Percentiles rank a stretch among this genome's conserved stretches.
Conservation (phyloP, 2,329 filamentous ascomycete genomes). For the Bipolaris victoriae region DNA sequence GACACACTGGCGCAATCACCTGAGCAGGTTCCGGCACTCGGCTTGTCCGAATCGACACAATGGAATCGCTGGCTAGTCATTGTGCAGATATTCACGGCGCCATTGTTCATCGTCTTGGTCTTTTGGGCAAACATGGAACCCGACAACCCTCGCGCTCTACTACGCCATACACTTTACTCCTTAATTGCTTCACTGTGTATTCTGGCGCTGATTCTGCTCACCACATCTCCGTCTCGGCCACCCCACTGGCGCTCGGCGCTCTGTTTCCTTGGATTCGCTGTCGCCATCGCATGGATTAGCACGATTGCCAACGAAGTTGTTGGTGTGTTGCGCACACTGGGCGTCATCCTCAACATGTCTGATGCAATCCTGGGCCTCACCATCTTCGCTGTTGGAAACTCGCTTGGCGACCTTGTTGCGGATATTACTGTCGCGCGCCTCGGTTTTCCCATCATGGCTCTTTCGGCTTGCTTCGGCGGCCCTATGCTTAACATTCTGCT, state of each 20-base stretch:
- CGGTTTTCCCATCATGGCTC: constrained; percentile 95
- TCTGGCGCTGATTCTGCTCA: constrained; percentile 69
- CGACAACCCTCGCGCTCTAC: constrained; percentile 65
- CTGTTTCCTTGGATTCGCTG: constrained; percentile 87
- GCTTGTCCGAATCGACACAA: constrained; percentile 53
- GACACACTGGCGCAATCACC: constrained; percentile 44
- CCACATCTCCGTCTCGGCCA: constrained; percentile 70
- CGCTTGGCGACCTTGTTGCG: constrained; percentile 89
- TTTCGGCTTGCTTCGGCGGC: constrained; percentile 94
- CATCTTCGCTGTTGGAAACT: constrained; percentile 96
- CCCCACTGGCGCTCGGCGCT: constrained; percentile 78
- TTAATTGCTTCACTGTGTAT: constrained; percentile 66
- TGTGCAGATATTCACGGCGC: constrained; percentile 84
- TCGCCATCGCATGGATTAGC: constrained; percentile 94
- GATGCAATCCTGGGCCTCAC: constrained; percentile 95
- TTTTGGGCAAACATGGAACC: constrained; percentile 72
- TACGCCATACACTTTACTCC: constrained; percentile 56
- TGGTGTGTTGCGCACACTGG: constrained; percentile 88
- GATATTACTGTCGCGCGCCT: constrained; percentile 93
- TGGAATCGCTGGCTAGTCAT: constrained; percentile 94
- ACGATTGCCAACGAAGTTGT: constrained; percentile 96
- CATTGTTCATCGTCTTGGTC: constrained; percentile 79
- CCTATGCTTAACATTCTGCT: constrained; percentile 97
- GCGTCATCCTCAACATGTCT: constrained; percentile 88
- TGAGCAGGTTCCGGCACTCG: constrained; percentile 36